Percentiles rank a stretch among this genome's conserved stretches.
These are phyloP conservation scores for Marchantia polymorpha DNA, from an alignment of 225 moss, liverwort and hornwort genomes.

Conservation along the genomic window DNA sequence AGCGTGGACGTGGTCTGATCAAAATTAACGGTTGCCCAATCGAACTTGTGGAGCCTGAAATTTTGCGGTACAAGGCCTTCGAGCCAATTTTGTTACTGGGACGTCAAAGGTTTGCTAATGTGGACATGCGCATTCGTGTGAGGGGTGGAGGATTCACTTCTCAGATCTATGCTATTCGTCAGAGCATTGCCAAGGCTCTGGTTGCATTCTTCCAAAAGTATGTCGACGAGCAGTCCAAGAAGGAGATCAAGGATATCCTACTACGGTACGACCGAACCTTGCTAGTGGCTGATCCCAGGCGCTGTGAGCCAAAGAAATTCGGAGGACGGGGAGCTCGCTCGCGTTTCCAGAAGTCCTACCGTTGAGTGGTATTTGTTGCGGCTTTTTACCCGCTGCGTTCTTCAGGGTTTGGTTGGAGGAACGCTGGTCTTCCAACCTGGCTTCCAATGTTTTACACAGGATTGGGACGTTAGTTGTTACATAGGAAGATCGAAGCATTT, in stretches of 20 bases:
- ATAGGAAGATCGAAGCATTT: slow-evolving; percentile 4
- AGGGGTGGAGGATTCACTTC: slow-evolving; percentile 35
- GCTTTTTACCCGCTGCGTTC: neutral
- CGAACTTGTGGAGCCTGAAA: slow-evolving; percentile 41
- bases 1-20: slow-evolving; percentile 28
- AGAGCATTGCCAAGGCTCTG: slow-evolving; percentile 38
- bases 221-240: slow-evolving; percentile 41
- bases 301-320: slow-evolving; percentile 41
- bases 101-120: slow-evolving; percentile 25
- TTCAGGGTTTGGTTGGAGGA: neutral
- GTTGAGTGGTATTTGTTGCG: slow-evolving; percentile 17
- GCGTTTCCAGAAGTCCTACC: slow-evolving; percentile 38
- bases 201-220: slow-evolving; percentile 34
- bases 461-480: neutral
- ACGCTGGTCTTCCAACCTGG: neutral
- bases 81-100: slow-evolving; percentile 34
- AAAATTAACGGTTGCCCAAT: slow-evolving; percentile 40
- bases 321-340: slow-evolving; percentile 38
- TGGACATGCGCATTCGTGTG: slow-evolving; percentile 39
- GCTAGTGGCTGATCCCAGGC: slow-evolving; percentile 34
- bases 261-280: slow-evolving; percentile 32
- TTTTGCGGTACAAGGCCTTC: slow-evolving; percentile 34
- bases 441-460: neutral
- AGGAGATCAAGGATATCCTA: slow-evolving; percentile 37
- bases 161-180: slow-evolving; percentile 37